A percentile compares a stretch with the other conserved stretches of the same genome.
Evolutionary conservation across 139 green algal genomes (phyloP).

Genomic region (Tetraselmis striata): DNA sequence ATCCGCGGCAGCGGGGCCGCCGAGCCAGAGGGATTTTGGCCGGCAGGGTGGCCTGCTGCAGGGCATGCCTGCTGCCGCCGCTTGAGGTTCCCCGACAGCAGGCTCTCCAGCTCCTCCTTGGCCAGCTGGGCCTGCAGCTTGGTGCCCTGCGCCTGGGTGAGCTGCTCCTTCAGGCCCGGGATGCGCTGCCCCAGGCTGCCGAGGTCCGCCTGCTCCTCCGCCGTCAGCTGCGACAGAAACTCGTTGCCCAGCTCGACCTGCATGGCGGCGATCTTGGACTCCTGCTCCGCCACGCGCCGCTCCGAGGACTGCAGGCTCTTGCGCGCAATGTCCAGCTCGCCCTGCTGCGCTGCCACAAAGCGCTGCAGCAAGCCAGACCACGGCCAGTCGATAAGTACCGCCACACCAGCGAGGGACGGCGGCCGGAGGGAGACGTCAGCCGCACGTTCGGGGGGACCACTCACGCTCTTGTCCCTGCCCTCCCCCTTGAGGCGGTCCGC

Average conservation of each 20-base stretch:
- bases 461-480: not conserved
- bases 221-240: conserved; percentile 48
- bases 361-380: not conserved
- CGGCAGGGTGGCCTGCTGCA: not conserved
- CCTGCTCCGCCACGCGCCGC: not conserved
- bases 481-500: not conserved
- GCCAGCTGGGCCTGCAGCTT: not conserved
- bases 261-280: conserved; percentile 33
- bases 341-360: not conserved
- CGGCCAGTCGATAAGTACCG: too few species aligned
- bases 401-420: too few species aligned
- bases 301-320: not conserved
- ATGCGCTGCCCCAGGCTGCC: conserved; percentile 3
- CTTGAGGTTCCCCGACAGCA: not conserved
- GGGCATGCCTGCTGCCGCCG: not conserved
- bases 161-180: conserved; percentile 22
- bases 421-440: not conserved
- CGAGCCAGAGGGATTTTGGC: conserved; percentile 3
- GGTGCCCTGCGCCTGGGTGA: conserved; percentile 10
- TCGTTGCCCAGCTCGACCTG: conserved; percentile 51
- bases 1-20: conserved; percentile 10
- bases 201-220: conserved; percentile 57
- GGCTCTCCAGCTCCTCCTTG: conserved; percentile 1
- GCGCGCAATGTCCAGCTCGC: not conserved
- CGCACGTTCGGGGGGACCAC: too few species aligned